A percentile compares a stretch with the other conserved stretches of the same genome.
Evolutionary conservation across 1,284 basidiomycete species (phyloP).

Genomic region (Rhodotorula sp.): DNA sequence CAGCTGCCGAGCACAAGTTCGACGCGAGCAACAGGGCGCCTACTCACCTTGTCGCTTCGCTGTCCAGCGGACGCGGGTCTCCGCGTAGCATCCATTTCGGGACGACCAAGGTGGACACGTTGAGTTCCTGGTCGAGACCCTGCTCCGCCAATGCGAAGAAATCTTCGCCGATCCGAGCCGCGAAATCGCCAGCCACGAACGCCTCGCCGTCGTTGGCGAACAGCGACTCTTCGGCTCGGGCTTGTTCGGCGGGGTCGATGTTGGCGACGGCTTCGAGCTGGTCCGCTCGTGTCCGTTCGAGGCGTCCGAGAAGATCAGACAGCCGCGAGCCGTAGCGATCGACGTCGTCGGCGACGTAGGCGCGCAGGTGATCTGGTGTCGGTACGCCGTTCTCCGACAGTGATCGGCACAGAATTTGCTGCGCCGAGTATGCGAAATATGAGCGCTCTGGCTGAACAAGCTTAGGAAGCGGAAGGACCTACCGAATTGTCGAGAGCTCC

Average conservation of each 20-base stretch:
- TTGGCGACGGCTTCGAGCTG: conserved; percentile 55
- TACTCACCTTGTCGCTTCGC: conserved; percentile 12
- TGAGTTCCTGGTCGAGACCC: conserved; percentile 76
- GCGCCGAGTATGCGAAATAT: background rate
- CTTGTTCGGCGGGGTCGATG: background rate
- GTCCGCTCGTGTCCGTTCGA: conserved; percentile 76
- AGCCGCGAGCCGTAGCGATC: conserved; percentile 75
- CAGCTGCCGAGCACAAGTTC: conserved; percentile 50
- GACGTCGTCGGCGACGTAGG: conserved; percentile 86
- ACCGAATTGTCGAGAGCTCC: conserved; percentile 79
- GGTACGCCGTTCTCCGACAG: conserved; percentile 81
- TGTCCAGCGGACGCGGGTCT: conserved; percentile 51
- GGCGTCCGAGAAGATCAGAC: conserved; percentile 77
- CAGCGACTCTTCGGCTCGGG: conserved; percentile 48
- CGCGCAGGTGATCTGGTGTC: conserved; percentile 71
- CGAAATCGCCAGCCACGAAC: conserved; percentile 77
- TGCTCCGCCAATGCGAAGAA: conserved; percentile 85
- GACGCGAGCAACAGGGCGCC: no score
- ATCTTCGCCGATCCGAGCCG: conserved; percentile 84
- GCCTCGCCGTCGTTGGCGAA: conserved; percentile 75
- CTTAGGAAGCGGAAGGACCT: conserved; percentile 36
- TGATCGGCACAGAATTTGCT: conserved; percentile 90
- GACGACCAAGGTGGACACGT: conserved; percentile 74
- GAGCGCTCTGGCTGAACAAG: background rate
- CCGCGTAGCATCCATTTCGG: conserved; percentile 76